Percentiles rank a stretch among this genome's conserved stretches.
phyloP scores from a whole-genome alignment of 352 stramenopile genomes.

The Globisporangium alternatum region DNA sequence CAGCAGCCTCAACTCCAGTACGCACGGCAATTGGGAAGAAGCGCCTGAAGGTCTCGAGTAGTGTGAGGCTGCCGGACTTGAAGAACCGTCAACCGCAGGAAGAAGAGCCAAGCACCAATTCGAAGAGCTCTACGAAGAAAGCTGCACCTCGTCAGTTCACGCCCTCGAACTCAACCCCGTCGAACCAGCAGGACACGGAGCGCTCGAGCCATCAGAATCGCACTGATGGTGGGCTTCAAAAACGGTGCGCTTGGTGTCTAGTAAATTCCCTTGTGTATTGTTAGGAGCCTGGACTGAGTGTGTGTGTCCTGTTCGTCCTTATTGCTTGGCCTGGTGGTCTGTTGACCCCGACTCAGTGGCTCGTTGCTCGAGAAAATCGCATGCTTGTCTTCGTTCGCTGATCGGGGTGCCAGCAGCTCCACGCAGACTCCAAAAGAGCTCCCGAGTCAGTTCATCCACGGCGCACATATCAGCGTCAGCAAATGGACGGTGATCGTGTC shows the following conservation, averaged over 20 bases:
- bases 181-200: constrained; percentile 33
- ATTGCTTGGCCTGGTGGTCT: background rate
- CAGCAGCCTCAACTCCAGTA: background rate
- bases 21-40: constrained; percentile 13
- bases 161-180: constrained; percentile 8
- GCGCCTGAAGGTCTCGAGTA: constrained; percentile 12
- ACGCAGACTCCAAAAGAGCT: constrained; percentile 32
- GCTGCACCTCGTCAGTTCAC: background rate
- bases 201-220: background rate
- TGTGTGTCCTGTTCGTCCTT: background rate
- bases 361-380: constrained; percentile 15
- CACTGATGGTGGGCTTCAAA: background rate
- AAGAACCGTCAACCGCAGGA: constrained; percentile 9
- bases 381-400: constrained; percentile 12
- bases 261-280: background rate
- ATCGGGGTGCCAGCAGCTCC: background rate
- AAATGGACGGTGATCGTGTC: constrained; percentile 73
- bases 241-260: background rate
- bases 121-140: background rate
- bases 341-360: background rate
- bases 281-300: background rate
- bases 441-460: constrained; percentile 63
- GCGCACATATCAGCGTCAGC: constrained; percentile 44
- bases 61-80: constrained; percentile 21
- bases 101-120: constrained; percentile 1